Percentiles rank a stretch among this genome's conserved stretches.
Evolutionary conservation across 257 asterid genomes (phyloP).

Genomic region (Solanum rostratum): DNA sequence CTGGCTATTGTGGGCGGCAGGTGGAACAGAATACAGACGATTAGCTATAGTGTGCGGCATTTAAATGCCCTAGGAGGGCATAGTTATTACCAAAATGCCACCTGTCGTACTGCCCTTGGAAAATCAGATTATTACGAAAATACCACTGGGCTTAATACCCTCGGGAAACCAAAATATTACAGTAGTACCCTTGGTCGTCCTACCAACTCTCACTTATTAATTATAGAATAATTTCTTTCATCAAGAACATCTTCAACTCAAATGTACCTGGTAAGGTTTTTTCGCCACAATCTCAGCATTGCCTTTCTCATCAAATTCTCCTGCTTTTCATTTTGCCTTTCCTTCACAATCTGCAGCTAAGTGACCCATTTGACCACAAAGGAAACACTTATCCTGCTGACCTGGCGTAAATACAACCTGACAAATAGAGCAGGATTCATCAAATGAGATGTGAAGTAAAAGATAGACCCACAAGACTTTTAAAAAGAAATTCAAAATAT

Average conservation of each 20-base stretch:
- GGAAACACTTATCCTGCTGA: conserved; percentile 90
- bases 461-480: neutral
- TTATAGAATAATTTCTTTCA: neutral
- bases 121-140: too few species aligned
- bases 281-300: conserved; percentile 61
- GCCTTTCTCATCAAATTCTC: conserved; percentile 95
- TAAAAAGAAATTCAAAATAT: neutral
- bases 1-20: too few species aligned
- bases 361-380: conserved; percentile 98
- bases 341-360: conserved; percentile 87
- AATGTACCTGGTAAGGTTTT: conserved; percentile 80
- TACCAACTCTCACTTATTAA: too few species aligned
- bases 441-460: neutral
- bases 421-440: neutral
- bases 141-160: too few species aligned
- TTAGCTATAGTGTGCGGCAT: too few species aligned
- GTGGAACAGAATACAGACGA: too few species aligned
- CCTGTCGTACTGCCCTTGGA: too few species aligned
- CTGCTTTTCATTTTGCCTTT: conserved; percentile 89
- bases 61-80: too few species aligned
- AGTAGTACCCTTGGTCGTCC: too few species aligned
- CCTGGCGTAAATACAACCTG: conserved; percentile 94
- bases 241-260: neutral
- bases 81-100: too few species aligned
- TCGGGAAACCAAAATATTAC: too few species aligned